These are phyloP conservation scores for Berberis vulgaris DNA, from an alignment of 164 flowering plant species.

Conservation along the genomic window DNA sequence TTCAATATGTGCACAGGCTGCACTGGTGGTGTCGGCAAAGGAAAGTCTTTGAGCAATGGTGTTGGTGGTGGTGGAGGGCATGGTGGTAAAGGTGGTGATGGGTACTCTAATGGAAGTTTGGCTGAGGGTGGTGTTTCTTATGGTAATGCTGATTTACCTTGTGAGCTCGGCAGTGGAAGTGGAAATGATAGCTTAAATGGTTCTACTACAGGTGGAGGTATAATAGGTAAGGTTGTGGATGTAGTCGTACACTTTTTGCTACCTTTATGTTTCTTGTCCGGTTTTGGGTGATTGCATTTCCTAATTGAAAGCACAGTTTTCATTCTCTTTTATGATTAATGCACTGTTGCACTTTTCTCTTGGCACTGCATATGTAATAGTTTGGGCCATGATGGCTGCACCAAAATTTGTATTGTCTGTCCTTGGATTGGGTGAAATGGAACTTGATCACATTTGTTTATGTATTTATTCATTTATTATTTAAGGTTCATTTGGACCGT, in stretches of 20 bases:
- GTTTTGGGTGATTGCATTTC: no score
- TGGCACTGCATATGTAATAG: no score
- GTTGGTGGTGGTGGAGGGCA: slow-evolving; percentile 89
- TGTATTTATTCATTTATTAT: no score
- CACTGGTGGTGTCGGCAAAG: slow-evolving; percentile 77
- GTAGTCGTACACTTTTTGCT: neutral
- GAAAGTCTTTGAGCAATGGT: slow-evolving; percentile 51
- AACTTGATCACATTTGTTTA: no score
- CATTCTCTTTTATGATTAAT: no score
- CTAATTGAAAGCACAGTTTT: no score
- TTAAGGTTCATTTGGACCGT: neutral
- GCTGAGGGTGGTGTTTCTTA: slow-evolving; percentile 67
- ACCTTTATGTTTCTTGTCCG: neutral
- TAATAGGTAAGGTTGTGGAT: slow-evolving; percentile 47
- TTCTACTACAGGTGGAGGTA: slow-evolving; percentile 84
- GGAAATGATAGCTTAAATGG: slow-evolving; percentile 55
- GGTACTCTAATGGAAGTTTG: slow-evolving; percentile 52
- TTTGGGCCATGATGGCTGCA: no score
- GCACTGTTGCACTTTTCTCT: no score
- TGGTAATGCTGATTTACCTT: slow-evolving; percentile 87
- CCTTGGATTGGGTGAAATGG: no score
- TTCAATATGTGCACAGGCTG: slow-evolving; percentile 48
- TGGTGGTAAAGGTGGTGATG: slow-evolving; percentile 95
- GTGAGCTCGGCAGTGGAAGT: slow-evolving; percentile 99
- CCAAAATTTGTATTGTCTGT: no score